Conservation (phyloP, 2,329 filamentous ascomycete genomes). For the Talaromyces sp. region DNA sequence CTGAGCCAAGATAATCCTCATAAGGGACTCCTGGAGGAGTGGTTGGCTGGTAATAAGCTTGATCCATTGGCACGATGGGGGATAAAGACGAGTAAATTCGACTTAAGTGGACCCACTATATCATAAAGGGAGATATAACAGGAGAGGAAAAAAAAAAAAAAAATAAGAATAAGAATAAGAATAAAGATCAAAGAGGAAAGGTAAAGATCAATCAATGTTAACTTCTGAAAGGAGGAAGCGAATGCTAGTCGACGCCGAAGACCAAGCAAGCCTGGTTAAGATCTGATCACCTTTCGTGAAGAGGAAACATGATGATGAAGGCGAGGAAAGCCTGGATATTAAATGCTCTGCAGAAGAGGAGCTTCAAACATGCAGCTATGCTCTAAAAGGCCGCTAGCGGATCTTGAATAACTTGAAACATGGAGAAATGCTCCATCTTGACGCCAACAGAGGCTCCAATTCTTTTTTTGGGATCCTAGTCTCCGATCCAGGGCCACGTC, state of each 20-base stretch:
- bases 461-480: constrained; percentile 31
- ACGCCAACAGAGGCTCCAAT: constrained; percentile 32
- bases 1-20: constrained; percentile 35
- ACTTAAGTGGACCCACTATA: background rate
- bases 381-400: constrained; percentile 27
- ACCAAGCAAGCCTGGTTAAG: constrained; percentile 20
- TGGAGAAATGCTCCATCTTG: constrained; percentile 36
- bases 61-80: constrained; percentile 45
- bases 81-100: background rate
- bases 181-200: background rate
- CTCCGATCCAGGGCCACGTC: constrained; percentile 23
- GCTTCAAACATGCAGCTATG: constrained; percentile 28
- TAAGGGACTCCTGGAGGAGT: constrained; percentile 46
- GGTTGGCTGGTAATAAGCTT: constrained; percentile 47
- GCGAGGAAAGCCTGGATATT: constrained; percentile 41
- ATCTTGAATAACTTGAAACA: constrained; percentile 45
- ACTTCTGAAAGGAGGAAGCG: constrained; percentile 15
- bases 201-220: background rate
- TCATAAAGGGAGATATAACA: background rate
- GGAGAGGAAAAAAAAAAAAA: background rate
- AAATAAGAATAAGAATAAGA: too few species aligned
- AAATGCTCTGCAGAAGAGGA: constrained; percentile 35
- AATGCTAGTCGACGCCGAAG: constrained; percentile 17
- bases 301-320: constrained; percentile 29
- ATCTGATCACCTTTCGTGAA: constrained; percentile 18